Base-by-base conservation (phyloP, 176 grass and related monocot genomes). In the Zoysia japonica region DNA sequence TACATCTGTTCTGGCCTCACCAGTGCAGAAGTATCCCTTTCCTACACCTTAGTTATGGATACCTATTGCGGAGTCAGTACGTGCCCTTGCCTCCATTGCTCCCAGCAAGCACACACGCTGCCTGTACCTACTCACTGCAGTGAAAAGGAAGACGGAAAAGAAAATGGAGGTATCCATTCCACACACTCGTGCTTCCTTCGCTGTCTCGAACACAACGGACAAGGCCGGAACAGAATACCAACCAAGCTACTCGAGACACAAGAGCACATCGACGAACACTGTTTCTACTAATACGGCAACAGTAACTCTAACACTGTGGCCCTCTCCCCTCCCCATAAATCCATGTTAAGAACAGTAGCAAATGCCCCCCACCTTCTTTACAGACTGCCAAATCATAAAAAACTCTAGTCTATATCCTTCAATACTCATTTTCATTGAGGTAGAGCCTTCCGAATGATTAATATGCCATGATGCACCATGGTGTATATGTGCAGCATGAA, bases 331-430 rank as follows among this genome's bases (percentile, higher is more conserved):
- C 39, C 41, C 43, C 82, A 82, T 96, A 90, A 92, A 90, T 93
- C 78, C 81, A 87, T 82, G 80, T 89, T 84, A 86, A 65, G 70
- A 59, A 43, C 84, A 78, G 76, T 87, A 39, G 76, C 72, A 85
- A 89, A 63, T 62, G 71, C 83, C 57, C 83, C 53, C 60, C 36
- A 15, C 81, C 20, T n/a, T 82, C 85, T 90, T 82, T 86, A 80
- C 87, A 88, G 87, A 90, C 85, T 88, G 75, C 84, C 79, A 87
- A 68, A 37, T 40, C 84, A 90, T 90, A 86, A 86, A 86, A 83
- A 96, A 85, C 72, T 88, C 67, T 82, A 91, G 83, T 65, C 75
- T 85, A 87, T 89, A 77, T 66, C 81, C 80, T 68, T 71, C 73
- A 67, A 89, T 36, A 57, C 28, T n/a, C 42, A 47, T 43, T 49